Evolutionary conservation across 306 rosid genomes (phyloP).

Genomic region (Urtica urens): DNA sequence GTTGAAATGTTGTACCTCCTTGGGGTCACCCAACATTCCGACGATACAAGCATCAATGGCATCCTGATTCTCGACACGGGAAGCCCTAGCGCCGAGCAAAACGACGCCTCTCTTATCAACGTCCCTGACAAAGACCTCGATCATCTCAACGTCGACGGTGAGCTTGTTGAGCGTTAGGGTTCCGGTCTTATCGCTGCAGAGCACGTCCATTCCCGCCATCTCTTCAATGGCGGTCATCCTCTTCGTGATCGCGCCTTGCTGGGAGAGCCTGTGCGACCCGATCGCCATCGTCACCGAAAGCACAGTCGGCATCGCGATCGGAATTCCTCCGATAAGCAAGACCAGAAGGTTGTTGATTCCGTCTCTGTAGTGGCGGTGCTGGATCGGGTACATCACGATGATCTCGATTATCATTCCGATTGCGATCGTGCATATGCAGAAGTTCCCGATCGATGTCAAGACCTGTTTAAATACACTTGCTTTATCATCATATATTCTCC

Average conservation of each 20-base stretch:
- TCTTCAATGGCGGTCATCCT: slow-evolving; percentile 98
- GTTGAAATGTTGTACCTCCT: slow-evolving; percentile 37
- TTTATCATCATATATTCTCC: no score
- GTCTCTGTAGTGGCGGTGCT: slow-evolving; percentile 49
- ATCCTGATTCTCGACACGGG: slow-evolving; percentile 84
- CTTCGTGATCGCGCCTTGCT: slow-evolving; percentile 92
- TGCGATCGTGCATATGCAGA: slow-evolving; percentile 85
- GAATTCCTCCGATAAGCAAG: slow-evolving; percentile 91
- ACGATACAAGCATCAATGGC: slow-evolving; percentile 95
- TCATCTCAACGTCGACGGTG: slow-evolving; percentile 60
- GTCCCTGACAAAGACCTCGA: slow-evolving; percentile 68
- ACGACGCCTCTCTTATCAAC: slow-evolving; percentile 44
- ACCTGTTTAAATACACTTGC: no score
- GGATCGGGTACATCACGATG: slow-evolving; percentile 80
- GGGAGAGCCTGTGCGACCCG: slow-evolving; percentile 72
- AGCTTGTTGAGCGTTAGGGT: slow-evolving; percentile 85
- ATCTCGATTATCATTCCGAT: slow-evolving; percentile 58
- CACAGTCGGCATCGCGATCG: slow-evolving; percentile 92
- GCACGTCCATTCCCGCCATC: slow-evolving; percentile 93
- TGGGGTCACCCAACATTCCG: slow-evolving; percentile 90
- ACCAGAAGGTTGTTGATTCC: slow-evolving; percentile 87
- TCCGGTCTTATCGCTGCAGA: slow-evolving; percentile 88
- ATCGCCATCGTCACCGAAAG: slow-evolving; percentile 96
- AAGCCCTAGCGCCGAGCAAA: slow-evolving; percentile 75
- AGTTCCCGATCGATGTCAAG: slow-evolving; percentile 80